Percentiles rank a stretch among this genome's conserved stretches.
Evolutionary conservation across 1,284 basidiomycete species (phyloP).

Genomic region (Pseudozyma thailandica): DNA sequence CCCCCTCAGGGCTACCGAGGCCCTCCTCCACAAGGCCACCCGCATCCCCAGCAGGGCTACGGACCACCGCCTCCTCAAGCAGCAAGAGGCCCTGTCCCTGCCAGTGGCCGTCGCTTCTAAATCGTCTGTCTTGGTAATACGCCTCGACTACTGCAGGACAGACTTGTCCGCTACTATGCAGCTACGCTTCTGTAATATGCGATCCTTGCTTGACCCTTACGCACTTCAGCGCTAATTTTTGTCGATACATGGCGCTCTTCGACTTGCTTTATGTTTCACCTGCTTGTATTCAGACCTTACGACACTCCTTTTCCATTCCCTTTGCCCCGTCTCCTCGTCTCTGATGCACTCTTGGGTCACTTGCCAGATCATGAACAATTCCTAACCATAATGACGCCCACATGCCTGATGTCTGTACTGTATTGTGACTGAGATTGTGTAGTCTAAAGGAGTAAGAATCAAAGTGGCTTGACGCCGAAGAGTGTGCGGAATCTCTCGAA

Average conservation of each 20-base stretch:
- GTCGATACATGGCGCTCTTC: too few relatives aligned
- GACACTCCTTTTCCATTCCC: constrained; percentile 4
- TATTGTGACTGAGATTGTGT: neutral
- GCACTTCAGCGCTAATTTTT: too few relatives aligned
- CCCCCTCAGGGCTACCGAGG: constrained; percentile 34
- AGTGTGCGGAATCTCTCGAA: constrained; percentile 55
- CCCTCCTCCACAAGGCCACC: constrained; percentile 23
- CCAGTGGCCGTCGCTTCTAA: constrained; percentile 41
- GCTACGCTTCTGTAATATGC: too few relatives aligned
- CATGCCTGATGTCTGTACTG: constrained; percentile 4
- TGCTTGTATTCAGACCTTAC: constrained; percentile 14
- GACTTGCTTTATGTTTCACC: constrained; percentile 1
- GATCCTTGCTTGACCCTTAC: too few relatives aligned
- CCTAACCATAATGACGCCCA: constrained; percentile 6
- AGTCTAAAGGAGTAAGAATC: neutral
- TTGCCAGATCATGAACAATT: constrained; percentile 28
- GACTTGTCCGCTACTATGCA: too few relatives aligned
- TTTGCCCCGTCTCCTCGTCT: neutral
- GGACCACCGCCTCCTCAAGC: constrained; percentile 31
- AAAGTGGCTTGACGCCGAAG: constrained; percentile 58
- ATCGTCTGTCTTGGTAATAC: neutral
- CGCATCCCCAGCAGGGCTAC: constrained; percentile 16
- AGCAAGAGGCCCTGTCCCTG: constrained; percentile 24
- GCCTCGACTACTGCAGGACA: neutral
- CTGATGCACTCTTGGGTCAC: constrained; percentile 9